These are phyloP conservation scores for Kregervanrija pseudodelftensis DNA, from an alignment of 805 yeast species.

Conservation along the genomic window DNA sequence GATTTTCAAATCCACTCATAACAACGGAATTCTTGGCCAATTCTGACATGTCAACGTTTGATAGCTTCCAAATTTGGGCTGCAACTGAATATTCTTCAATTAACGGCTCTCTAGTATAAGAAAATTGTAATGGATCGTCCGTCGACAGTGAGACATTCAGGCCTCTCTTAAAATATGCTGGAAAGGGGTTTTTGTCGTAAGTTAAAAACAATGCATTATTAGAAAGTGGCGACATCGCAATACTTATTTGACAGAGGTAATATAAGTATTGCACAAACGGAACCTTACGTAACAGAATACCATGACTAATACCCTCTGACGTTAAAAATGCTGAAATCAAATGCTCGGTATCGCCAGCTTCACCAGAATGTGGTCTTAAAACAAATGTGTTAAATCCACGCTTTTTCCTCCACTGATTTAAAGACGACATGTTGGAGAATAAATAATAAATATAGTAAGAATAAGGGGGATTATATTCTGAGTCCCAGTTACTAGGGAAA, in stretches of 20 bases:
- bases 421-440: conserved; percentile 77
- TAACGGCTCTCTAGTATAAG: conserved; percentile 93
- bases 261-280: conserved; percentile 92
- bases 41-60: conserved; percentile 96
- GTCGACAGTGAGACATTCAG: conserved; percentile 90
- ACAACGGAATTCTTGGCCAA: conserved; percentile 86
- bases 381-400: conserved; percentile 83
- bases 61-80: conserved; percentile 91
- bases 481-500: conserved; percentile 76
- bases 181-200: conserved; percentile 95
- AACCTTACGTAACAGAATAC: conserved; percentile 84
- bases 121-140: conserved; percentile 96
- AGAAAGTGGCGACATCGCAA: conserved; percentile 97
- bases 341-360: conserved; percentile 99
- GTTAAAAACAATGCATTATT: conserved; percentile 94
- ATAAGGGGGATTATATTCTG: conserved; percentile 87
- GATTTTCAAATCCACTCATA: conserved; percentile 91
- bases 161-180: conserved; percentile 84
- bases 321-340: conserved; percentile 82
- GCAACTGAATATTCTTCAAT: conserved; percentile 98
- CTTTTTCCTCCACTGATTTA: conserved; percentile 74
- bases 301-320: conserved; percentile 92
- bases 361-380: conserved; percentile 98
- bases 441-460: conserved; percentile 88
- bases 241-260: conserved; percentile 90